phyloP scores from a whole-genome alignment of 768 basidiomycete genomes.

The Psilocybe cyanescens region DNA sequence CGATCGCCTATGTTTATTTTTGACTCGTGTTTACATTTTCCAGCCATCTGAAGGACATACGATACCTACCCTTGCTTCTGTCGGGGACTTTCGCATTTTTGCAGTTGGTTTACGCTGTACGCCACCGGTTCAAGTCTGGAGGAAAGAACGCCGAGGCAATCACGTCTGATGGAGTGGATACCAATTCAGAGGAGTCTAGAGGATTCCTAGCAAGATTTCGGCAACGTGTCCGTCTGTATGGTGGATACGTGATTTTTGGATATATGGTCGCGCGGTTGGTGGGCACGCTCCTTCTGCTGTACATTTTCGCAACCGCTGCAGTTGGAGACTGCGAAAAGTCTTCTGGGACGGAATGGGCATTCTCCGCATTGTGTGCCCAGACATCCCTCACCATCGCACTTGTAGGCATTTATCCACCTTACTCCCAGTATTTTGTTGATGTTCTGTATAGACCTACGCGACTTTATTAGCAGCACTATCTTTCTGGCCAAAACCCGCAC shows the following conservation, averaged over 20 bases:
- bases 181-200: no score
- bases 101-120: background rate
- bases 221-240: background rate
- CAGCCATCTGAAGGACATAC: background rate
- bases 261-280: slow-evolving; percentile 6
- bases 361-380: slow-evolving; percentile 9
- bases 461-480: background rate
- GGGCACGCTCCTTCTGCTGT: background rate
- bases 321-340: background rate
- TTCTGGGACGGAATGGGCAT: no score
- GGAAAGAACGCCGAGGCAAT: no score
- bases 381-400: background rate
- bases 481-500: background rate
- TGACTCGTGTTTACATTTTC: background rate
- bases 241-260: slow-evolving; percentile 7
- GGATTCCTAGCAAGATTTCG: background rate
- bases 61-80: background rate
- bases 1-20: no score
- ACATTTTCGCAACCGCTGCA: background rate
- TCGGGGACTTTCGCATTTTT: background rate
- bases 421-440: no score
- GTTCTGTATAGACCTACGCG: background rate
- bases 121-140: background rate
- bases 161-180: no score
- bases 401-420: background rate